Evolutionary conservation across 176 grass and related monocot genomes (phyloP).

Genomic region (Neostapfia colusana): DNA sequence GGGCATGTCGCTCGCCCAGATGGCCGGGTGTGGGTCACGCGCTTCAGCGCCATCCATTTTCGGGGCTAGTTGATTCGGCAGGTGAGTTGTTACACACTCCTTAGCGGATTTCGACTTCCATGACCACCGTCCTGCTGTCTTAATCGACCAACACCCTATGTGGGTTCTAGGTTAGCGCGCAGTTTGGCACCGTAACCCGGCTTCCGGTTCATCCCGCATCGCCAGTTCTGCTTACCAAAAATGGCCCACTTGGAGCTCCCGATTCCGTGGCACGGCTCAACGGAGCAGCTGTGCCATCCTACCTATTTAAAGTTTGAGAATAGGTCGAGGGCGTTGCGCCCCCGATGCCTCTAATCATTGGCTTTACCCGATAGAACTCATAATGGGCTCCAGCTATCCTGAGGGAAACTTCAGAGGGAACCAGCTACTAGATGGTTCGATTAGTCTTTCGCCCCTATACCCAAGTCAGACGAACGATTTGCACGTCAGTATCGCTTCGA

Average conservation of each 20-base stretch:
- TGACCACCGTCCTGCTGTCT: slow-evolving; percentile 23
- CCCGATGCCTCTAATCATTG: slow-evolving; percentile 88
- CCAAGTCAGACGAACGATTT: too few relatives aligned
- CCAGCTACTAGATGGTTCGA: slow-evolving; percentile 90
- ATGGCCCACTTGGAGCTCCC: slow-evolving; percentile 70
- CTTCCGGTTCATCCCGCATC: slow-evolving; percentile 77
- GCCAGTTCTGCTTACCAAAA: slow-evolving; percentile 79
- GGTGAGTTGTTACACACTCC: slow-evolving; percentile 80
- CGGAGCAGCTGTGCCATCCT: slow-evolving; percentile 22
- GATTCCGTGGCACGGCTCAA: slow-evolving; percentile 39
- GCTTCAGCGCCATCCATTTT: slow-evolving; percentile 78
- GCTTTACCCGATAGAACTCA: slow-evolving; percentile 81
- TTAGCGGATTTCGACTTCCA: neutral
- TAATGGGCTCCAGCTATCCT: slow-evolving; percentile 66
- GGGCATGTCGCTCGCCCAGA: slow-evolving; percentile 33
- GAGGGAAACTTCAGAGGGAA: slow-evolving; percentile 87
- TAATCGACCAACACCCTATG: slow-evolving; percentile 28
- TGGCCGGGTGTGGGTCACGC: slow-evolving; percentile 59
- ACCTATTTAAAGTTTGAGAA: slow-evolving; percentile 96
- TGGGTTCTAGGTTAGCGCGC: slow-evolving; percentile 51
- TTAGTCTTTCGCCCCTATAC: slow-evolving; percentile 93
- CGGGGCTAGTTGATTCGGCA: slow-evolving; percentile 77
- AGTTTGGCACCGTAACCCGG: slow-evolving; percentile 66
- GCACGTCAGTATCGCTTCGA: too few relatives aligned
- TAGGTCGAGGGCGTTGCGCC: slow-evolving; percentile 72